A percentile compares a stretch with the other conserved stretches of the same genome.
Evolutionary conservation across 192 early-diverging fungal species (phyloP).

Genomic region (Podila epigama): DNA sequence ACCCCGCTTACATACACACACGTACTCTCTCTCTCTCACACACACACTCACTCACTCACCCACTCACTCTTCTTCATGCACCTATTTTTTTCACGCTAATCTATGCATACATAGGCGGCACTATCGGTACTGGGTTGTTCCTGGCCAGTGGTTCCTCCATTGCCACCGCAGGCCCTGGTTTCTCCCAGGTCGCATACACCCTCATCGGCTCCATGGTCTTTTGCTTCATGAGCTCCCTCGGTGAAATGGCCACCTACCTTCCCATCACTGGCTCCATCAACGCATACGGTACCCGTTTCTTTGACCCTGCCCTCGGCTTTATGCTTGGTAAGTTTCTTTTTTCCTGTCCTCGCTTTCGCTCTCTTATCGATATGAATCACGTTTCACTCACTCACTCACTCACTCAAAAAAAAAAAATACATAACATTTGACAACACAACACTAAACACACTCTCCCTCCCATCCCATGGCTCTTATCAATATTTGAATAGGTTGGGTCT

Average conservation of each 20-base stretch:
- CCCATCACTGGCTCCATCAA: conserved; percentile 84
- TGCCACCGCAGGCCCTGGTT: conserved; percentile 37
- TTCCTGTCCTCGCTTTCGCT: not conserved
- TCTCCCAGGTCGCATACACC: conserved; percentile 28
- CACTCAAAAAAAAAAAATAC: too few relatives aligned
- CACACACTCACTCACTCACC: not conserved
- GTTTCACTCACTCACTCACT: too few relatives aligned
- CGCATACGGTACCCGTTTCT: conserved; percentile 75
- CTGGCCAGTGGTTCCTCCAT: conserved; percentile 45
- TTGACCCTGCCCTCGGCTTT: conserved; percentile 84
- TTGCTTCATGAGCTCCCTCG: conserved; percentile 82
- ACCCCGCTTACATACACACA: not conserved
- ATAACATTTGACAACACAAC: too few relatives aligned
- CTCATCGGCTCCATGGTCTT: conserved; percentile 72
- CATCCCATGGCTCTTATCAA: not conserved
- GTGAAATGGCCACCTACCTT: conserved; percentile 88
- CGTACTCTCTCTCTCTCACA: too few relatives aligned
- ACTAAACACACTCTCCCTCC: too few relatives aligned
- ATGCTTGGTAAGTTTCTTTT: conserved; percentile 57
- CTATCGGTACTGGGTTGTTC: conserved; percentile 55
- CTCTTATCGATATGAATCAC: too few relatives aligned
- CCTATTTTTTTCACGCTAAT: not conserved
- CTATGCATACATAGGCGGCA: conserved; percentile 33
- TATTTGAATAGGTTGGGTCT: conserved; percentile 58
- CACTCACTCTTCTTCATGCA: not conserved